Conservation (phyloP, 495 filamentous ascomycete genomes). For the Trichocladium antarcticum region DNA sequence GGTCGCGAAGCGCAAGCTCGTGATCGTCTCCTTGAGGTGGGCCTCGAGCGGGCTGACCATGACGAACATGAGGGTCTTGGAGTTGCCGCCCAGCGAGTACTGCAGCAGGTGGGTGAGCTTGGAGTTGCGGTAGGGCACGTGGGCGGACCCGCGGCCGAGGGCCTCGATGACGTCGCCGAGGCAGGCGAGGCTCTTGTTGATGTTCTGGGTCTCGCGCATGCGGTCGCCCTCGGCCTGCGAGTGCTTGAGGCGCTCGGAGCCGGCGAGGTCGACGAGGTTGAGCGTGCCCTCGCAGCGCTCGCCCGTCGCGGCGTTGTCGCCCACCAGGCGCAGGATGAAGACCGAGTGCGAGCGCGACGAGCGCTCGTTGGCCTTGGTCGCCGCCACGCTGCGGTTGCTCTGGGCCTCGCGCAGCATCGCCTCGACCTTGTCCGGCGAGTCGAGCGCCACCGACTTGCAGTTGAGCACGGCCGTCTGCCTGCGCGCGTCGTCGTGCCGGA, state of each 20-base stretch:
- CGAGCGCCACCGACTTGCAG: conserved; percentile 65
- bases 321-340: conserved; percentile 84
- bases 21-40: conserved; percentile 86
- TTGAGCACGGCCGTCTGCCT: conserved; percentile 80
- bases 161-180: conserved; percentile 91
- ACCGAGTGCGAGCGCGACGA: conserved; percentile 91
- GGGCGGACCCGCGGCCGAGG: conserved; percentile 72
- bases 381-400: conserved; percentile 79
- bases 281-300: conserved; percentile 85
- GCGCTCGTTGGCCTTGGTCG: conserved; percentile 91
- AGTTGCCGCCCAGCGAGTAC: conserved; percentile 89
- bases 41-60: conserved; percentile 91
- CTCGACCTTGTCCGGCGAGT: conserved; percentile 67
- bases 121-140: conserved; percentile 90
- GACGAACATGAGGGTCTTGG: conserved; percentile 97
- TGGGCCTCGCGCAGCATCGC: conserved; percentile 65
- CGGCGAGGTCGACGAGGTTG: conserved; percentile 92
- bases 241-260: conserved; percentile 82
- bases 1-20: conserved; percentile 90
- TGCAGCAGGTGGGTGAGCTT: conserved; percentile 95
- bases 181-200: conserved; percentile 87
- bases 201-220: conserved; percentile 89
- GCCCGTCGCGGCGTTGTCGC: conserved; percentile 67
- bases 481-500: conserved; percentile 70
- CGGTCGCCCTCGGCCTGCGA: conserved; percentile 72